These are phyloP conservation scores for Candida quercuum DNA, from an alignment of 805 yeast genomes.

Conservation along the genomic window DNA sequence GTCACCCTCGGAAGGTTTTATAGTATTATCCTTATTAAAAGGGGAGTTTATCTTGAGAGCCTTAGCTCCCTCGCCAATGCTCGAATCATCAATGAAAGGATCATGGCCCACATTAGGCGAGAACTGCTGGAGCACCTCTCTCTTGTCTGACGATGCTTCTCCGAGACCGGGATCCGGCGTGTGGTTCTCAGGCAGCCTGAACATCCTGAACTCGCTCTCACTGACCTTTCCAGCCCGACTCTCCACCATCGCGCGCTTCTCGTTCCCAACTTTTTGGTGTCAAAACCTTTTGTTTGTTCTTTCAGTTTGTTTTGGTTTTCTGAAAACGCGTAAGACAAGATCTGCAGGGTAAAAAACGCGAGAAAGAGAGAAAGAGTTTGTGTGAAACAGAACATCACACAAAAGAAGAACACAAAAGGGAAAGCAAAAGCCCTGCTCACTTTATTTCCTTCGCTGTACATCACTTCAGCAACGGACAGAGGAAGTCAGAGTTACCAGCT, in stretches of 20 bases:
- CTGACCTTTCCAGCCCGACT: background rate
- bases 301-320: background rate
- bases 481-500: too few species aligned
- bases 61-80: conserved; percentile 3
- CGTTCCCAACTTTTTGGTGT: background rate
- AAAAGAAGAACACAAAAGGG: too few species aligned
- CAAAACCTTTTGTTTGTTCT: too few species aligned
- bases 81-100: conserved; percentile 18
- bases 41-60: conserved; percentile 17
- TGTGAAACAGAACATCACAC: too few species aligned
- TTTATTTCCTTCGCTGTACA: too few species aligned
- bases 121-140: background rate
- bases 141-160: background rate
- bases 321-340: background rate
- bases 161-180: background rate
- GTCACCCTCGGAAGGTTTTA: conserved; percentile 1
- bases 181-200: background rate
- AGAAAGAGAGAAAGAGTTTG: too few species aligned
- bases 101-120: conserved; percentile 3
- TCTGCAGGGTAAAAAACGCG: background rate
- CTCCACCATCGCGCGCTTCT: too few species aligned
- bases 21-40: conserved; percentile 4
- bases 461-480: too few species aligned
- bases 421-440: too few species aligned
- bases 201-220: background rate